Evolutionary conservation across 2,329 filamentous ascomycete genomes (phyloP), one percentile per base, ranked within the genome.

Genomic region (Claviceps humidiphila): DNA sequence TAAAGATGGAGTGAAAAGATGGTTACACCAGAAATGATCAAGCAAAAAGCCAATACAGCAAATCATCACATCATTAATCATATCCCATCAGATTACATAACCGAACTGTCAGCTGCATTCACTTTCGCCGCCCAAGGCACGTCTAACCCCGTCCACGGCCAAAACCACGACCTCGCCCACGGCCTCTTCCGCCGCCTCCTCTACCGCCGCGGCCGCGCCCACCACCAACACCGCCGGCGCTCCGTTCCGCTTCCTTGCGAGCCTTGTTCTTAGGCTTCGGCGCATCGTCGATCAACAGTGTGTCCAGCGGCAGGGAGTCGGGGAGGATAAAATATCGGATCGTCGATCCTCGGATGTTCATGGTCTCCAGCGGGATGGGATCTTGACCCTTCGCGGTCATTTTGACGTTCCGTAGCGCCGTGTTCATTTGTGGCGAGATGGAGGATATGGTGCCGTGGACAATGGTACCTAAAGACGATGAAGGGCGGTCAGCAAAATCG

Each of bases 261-360:
- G 93, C 91, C 82, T 98, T 98, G 75, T 98, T 98, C 85, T 97
- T 97, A 56, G 93, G 91, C 77, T 98, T 98, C 50, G 91, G 89
- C 63, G 89, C 83, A 71, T 98, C 93, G 68, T 98, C 93, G 61
- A 98, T 89, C 56, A 98, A 79, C 51, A 98, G 79, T 41, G 91
- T 96, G 70, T 98, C 93, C 58, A 98, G 80, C 41, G 91, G 91
- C 63, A 98, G 78, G 57, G 87, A 93, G 73, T 98, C 93, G 53
- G 93, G 93, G 9, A 98, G 84, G 67, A 98, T 95, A 68, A 87
- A 91, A 73, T 96, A 96, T 70, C 93, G 84, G 68, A 98, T 94
- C 20, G 90, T 96, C 56, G 87, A 94, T 62, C 93, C 93, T 60
- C 93, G 88, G 59, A 98, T 87, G 73, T 94, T 96, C 80, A 98